Conservation (phyloP, 805 yeast species). For the Saturnispora hagleri region DNA sequence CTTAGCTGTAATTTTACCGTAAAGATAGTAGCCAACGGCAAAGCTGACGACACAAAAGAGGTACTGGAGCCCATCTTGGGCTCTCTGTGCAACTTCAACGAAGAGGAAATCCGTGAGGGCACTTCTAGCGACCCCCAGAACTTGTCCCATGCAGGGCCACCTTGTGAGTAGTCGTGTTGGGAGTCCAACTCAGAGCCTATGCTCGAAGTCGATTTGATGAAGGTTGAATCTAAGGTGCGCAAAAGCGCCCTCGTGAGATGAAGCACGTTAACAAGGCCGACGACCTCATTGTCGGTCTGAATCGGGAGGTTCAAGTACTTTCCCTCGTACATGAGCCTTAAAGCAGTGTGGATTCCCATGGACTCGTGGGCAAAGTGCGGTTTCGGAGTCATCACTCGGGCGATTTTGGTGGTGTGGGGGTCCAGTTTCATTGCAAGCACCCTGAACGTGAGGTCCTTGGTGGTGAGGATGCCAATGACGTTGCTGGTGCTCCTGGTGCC, state of each 20-base stretch:
- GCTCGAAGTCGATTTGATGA: slow-evolving; percentile 11
- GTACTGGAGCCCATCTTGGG: neutral
- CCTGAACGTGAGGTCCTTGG: slow-evolving; percentile 36
- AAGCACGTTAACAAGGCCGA: slow-evolving; percentile 37
- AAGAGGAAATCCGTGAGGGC: neutral
- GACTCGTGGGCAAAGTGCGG: slow-evolving; percentile 36
- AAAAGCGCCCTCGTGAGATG: slow-evolving; percentile 35
- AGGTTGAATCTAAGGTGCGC: slow-evolving; percentile 26
- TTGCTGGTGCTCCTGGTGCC: slow-evolving; percentile 23
- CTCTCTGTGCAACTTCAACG: neutral
- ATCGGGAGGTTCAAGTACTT: slow-evolving; percentile 37
- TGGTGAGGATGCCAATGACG: slow-evolving; percentile 38
- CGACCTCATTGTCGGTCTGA: slow-evolving; percentile 25
- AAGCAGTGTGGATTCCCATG: slow-evolving; percentile 34
- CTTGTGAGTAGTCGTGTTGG: slow-evolving; percentile 9
- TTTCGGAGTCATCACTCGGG: slow-evolving; percentile 36
- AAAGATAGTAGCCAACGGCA: neutral
- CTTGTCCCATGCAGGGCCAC: slow-evolving; percentile 25
- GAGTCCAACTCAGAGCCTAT: neutral
- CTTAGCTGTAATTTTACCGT: slow-evolving; percentile 14
- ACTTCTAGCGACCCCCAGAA: slow-evolving; percentile 21
- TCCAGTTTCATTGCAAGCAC: slow-evolving; percentile 31
- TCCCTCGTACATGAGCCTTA: slow-evolving; percentile 39
- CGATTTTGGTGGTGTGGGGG: slow-evolving; percentile 30
- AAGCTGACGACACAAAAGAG: neutral